Conservation (phyloP, 148 eudicot genomes). For the Chenopodium album region DNA sequence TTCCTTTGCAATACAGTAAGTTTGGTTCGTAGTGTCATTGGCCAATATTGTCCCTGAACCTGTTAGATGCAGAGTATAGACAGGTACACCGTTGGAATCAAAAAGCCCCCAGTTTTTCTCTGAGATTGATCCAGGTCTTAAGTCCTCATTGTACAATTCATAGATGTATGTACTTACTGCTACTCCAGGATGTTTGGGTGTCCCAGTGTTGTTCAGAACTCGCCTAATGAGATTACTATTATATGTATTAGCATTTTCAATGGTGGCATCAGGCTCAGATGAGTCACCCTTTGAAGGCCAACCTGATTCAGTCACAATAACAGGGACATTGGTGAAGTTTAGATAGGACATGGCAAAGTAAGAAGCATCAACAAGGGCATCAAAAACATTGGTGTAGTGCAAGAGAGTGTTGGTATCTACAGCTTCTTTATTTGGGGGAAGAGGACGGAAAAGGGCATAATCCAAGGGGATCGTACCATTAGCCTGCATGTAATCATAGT, state of each 20-base stretch:
- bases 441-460: constrained; percentile 86
- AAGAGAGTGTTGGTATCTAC: constrained; percentile 89
- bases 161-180: constrained; percentile 79
- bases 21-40: constrained; percentile 90
- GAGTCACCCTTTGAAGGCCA: constrained; percentile 96
- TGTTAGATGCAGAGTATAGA: constrained; percentile 60
- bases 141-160: constrained; percentile 87
- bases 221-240: constrained; percentile 82
- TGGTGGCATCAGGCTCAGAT: constrained; percentile 73
- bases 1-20: constrained; percentile 74
- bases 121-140: constrained; percentile 59
- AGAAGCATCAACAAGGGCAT: constrained; percentile 83
- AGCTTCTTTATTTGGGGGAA: constrained; percentile 91
- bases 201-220: constrained; percentile 78
- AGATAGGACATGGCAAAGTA: constrained; percentile 80
- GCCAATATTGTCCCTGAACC: constrained; percentile 75
- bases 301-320: constrained; percentile 84
- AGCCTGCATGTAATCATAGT: constrained; percentile 74
- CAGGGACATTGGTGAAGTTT: constrained; percentile 80
- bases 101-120: constrained; percentile 98
- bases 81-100: constrained; percentile 64
- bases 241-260: constrained; percentile 81
- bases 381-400: constrained; percentile 91
- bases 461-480: constrained; percentile 73
- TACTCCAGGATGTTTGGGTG: constrained; percentile 87